A percentile compares a stretch with the other conserved stretches of the same genome.
Conservation (phyloP, 345 rosid genomes). For the Brassica napus region Da-Ae NC_063446.1:60227501-60228000, state of each 20-base stretch:
- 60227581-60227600: constrained; percentile 9
- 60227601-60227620: constrained; percentile 6
- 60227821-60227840: too few relatives aligned
- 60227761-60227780: constrained; percentile 22
- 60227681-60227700: constrained; percentile 18
- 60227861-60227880: too few relatives aligned
- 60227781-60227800: constrained; percentile 35
- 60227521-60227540: neutral
- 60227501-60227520: neutral
- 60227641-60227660: constrained; percentile 1
- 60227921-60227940: too few relatives aligned
- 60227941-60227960: too few relatives aligned
- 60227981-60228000: neutral
- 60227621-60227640: neutral
- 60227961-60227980: constrained; percentile 42
- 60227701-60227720: neutral
- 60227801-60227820: constrained; percentile 28
- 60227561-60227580: neutral
- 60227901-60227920: too few relatives aligned
- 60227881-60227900: too few relatives aligned
- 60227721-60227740: neutral
- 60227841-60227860: too few relatives aligned
- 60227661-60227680: constrained; percentile 3
- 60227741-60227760: neutral
- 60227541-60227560: too few relatives aligned